Conservation (phyloP, 2,329 filamentous ascomycete species). For the Didymella lethalis region DNA sequence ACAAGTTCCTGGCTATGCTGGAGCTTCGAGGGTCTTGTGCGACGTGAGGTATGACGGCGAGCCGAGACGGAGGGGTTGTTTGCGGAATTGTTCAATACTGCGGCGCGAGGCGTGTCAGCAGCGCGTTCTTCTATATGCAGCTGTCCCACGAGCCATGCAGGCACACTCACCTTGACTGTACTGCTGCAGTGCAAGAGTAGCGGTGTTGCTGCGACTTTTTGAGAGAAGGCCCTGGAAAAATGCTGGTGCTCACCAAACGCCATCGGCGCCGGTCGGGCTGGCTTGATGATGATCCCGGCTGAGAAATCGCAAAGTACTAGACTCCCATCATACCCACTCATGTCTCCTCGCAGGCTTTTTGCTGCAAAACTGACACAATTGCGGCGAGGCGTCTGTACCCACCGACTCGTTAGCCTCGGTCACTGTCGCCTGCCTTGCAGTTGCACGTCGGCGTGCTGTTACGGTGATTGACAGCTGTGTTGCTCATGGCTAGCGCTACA, state of each 20-base stretch:
- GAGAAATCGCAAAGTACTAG: conserved; percentile 26
- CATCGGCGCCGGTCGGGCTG: conserved; percentile 30
- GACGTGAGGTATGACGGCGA: conserved; percentile 16
- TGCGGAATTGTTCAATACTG: conserved; percentile 11
- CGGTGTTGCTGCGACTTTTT: conserved; percentile 24
- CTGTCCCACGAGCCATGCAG: neutral
- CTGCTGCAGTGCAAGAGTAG: conserved; percentile 17
- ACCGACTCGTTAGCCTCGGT: conserved; percentile 28
- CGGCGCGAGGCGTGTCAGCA: conserved; percentile 3
- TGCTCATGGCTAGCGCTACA: neutral
- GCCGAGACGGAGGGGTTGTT: conserved; percentile 21
- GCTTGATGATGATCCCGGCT: conserved; percentile 36
- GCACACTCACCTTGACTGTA: conserved; percentile 13
- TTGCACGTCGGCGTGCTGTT: conserved; percentile 1
- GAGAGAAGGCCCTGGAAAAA: conserved; percentile 19
- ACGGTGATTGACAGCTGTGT: neutral
- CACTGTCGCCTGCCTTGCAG: neutral
- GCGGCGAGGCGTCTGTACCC: conserved; percentile 11
- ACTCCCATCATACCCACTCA: conserved; percentile 21
- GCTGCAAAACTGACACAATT: conserved; percentile 23
- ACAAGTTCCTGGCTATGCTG: conserved; percentile 27
- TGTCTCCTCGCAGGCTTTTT: conserved; percentile 11
- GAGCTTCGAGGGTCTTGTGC: conserved; percentile 29
- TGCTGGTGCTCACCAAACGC: conserved; percentile 26
- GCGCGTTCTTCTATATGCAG: neutral